These are phyloP conservation scores for Dunaliella primolecta DNA, from an alignment of 139 green algal genomes.

Conservation along the genomic window DNA sequence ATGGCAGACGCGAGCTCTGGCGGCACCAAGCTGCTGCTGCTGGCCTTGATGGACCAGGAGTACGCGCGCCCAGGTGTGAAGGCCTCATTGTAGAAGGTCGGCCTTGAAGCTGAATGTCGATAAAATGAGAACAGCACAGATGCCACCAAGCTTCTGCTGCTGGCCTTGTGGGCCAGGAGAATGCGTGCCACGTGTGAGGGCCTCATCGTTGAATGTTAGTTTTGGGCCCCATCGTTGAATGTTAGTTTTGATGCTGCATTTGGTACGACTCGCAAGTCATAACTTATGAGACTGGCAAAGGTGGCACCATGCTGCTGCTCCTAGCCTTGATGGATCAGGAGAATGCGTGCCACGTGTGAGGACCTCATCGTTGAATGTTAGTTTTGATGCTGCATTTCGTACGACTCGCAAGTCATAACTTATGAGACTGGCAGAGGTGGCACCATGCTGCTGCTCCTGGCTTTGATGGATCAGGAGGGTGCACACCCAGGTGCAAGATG, in stretches of 20 bases:
- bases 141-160: constrained; percentile 27
- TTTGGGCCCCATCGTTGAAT: too few species aligned
- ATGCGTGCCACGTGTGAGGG: constrained; percentile 19
- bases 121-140: too few species aligned
- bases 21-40: constrained; percentile 28
- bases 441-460: constrained; percentile 33
- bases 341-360: constrained; percentile 21
- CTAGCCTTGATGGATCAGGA: constrained; percentile 37
- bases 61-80: constrained; percentile 24
- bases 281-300: too few species aligned
- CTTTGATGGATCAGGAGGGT: constrained; percentile 31
- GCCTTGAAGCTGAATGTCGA: neutral
- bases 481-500: constrained; percentile 31
- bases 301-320: constrained; percentile 28
- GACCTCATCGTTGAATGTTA: neutral
- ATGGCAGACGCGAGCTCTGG: neutral
- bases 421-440: too few species aligned
- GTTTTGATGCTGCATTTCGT: neutral
- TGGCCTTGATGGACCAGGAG: constrained; percentile 39
- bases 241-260: neutral
- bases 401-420: too few species aligned
- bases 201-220: neutral
- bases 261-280: too few species aligned
- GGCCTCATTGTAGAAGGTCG: neutral
- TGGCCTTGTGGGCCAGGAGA: constrained; percentile 37